Base-by-base conservation (phyloP, 2,329 filamentous ascomycete genomes). In the Samsoniella hepiali region DNA sequence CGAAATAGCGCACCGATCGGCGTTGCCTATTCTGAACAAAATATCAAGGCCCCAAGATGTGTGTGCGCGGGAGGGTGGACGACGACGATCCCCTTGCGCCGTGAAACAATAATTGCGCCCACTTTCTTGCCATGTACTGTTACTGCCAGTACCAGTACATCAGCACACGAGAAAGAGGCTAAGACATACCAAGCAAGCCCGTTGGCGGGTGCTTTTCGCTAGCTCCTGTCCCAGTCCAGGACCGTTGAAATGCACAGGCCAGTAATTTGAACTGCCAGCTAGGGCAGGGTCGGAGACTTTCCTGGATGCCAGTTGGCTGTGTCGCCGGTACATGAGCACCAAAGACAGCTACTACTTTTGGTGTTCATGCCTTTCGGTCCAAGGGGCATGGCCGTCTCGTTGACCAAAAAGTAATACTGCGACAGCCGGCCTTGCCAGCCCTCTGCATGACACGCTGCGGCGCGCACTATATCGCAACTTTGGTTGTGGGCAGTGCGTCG, bases 241-340 rank as follows among this genome's bases (percentile, higher is more conserved):
- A 34, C 47, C 47, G 47, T 60, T 60, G 49, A 54, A 45, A 61
- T 62, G 58, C 58, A 55, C 58, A 44, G 58, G 47, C 58, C 49
- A 29, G 38, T 10, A 61, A 54, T 45, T 34, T 17, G n/a, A 51
- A 27, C 44, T n/a, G 22, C 22, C 22, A 27, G 9, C n/a, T 47
- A 27, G 42, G 13, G 27, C 7, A 15, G 22, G 22, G 15, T 47
- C 22, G 44, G 44, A 8, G n/a, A 17, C n/a, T 27, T 13, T n/a
- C 2, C 17, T 22, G 44, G 8, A 47, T 15, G 38, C 11, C 38
- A 40, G 38, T 15, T 40, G 15, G 17, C 47, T 42, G 53, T 42
- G n/a, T 44, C 11, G n/a, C 13, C 34, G 11, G 51, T 40, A 38
- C 38, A 27, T n/a, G 38, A 44, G 27, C 5, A 13, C 22, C 15